A percentile compares a stretch with the other conserved stretches of the same genome.
Conservation (phyloP, 2,329 filamentous ascomycete species). For the Sporothrix protearum region DNA sequence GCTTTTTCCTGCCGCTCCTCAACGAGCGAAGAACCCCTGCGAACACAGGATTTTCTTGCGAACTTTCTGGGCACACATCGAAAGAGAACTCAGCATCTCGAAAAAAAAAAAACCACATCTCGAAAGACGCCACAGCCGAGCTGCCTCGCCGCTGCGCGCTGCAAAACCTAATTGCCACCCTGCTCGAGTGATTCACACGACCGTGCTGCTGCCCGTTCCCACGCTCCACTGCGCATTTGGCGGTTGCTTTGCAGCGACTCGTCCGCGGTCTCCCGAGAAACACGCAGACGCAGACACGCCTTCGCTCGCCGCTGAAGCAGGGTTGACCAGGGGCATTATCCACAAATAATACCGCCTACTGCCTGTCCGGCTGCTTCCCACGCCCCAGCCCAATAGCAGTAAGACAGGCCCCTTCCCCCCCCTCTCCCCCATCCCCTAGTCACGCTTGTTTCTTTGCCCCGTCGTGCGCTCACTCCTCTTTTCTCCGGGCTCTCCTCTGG, state of each 20-base stretch:
- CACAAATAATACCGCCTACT: slow-evolving; percentile 7
- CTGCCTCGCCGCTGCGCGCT: background rate
- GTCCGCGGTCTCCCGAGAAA: slow-evolving; percentile 20
- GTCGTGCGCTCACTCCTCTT: background rate
- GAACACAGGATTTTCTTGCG: background rate
- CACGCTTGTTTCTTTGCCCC: background rate
- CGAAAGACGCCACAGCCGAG: background rate
- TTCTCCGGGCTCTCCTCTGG: background rate
- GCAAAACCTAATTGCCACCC: background rate
- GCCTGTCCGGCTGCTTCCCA: slow-evolving; percentile 10
- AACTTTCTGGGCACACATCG: background rate
- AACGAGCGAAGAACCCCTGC: background rate
- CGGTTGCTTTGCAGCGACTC: slow-evolving; percentile 19
- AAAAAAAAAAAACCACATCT: background rate
- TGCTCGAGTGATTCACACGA: background rate
- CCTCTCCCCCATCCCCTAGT: background rate
- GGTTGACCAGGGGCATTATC: slow-evolving; percentile 12
- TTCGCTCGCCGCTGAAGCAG: background rate
- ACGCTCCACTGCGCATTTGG: slow-evolving; percentile 17
- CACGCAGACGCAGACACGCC: slow-evolving; percentile 9
- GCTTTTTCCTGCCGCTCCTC: background rate
- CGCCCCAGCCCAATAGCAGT: slow-evolving; percentile 17
- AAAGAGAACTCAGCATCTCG: background rate
- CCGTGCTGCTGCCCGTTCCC: slow-evolving; percentile 1
- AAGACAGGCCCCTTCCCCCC: slow-evolving; percentile 10